A percentile compares a stretch with the other conserved stretches of the same genome.
Conservation (phyloP, 352 stramenopile genomes). For the Aphanomyces invadans region DNA sequence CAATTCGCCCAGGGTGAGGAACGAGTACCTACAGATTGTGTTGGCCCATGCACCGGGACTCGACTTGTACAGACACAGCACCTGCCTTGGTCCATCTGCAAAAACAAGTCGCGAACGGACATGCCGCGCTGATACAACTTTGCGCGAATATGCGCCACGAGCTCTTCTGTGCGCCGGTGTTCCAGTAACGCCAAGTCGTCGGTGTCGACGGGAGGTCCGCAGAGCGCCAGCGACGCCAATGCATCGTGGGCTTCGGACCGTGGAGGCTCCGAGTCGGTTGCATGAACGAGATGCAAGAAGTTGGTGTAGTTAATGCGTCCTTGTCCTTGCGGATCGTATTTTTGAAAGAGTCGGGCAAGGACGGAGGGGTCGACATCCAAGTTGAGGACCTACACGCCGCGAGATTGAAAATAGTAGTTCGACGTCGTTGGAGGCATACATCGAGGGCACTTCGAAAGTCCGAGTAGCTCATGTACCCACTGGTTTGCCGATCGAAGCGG, state of each 20-base stretch:
- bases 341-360: constrained; percentile 1
- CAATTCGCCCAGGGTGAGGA: constrained; percentile 3
- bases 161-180: neutral
- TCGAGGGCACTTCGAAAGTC: constrained; percentile 12
- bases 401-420: neutral
- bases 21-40: neutral
- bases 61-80: neutral
- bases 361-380: neutral
- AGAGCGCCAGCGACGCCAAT: neutral
- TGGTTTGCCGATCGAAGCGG: neutral
- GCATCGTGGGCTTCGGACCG: neutral
- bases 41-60: neutral
- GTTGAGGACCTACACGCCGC: constrained; percentile 1
- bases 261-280: neutral
- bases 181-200: neutral
- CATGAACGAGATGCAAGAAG: neutral
- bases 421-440: neutral
- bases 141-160: neutral
- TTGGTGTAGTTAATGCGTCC: constrained; percentile 19
- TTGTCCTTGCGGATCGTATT: constrained; percentile 6
- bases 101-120: constrained; percentile 1
- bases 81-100: constrained; percentile 13
- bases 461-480: constrained; percentile 1
- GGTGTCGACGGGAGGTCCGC: neutral
- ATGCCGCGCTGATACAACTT: constrained; percentile 12